These are phyloP conservation scores for Microsporum ferrugineum DNA, from an alignment of 2,329 filamentous ascomycete species.

Conservation along the genomic window DNA sequence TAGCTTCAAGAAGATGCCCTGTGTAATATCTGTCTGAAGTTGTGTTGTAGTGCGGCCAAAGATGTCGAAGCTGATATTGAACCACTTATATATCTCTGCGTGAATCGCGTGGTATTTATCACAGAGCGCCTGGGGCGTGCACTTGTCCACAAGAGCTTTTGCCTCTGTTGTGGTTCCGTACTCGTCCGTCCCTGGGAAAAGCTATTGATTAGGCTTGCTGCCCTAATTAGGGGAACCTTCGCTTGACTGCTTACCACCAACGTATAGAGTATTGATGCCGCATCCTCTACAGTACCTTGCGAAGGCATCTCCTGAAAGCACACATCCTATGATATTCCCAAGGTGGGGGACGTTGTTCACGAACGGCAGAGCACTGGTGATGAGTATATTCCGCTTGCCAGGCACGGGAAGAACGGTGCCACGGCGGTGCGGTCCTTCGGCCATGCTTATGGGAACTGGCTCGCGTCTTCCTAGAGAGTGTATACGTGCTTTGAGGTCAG, in stretches of 20 bases:
- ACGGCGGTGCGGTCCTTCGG: background rate
- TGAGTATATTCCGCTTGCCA: conserved; percentile 36
- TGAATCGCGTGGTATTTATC: conserved; percentile 44
- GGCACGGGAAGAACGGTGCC: conserved; percentile 1
- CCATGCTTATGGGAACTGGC: background rate
- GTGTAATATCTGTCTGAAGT: conserved; percentile 84
- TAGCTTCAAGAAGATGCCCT: conserved; percentile 80
- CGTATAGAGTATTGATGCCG: conserved; percentile 41
- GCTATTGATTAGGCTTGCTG: background rate
- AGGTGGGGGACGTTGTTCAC: conserved; percentile 48
- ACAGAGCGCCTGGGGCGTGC: conserved; percentile 41
- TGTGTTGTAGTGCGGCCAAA: conserved; percentile 84
- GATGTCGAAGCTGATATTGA: conserved; percentile 44
- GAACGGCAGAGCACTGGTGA: conserved; percentile 46
- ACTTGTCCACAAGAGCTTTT: conserved; percentile 42
- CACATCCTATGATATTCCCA: conserved; percentile 40
- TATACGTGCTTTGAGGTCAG: no score
- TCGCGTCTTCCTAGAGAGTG: background rate
- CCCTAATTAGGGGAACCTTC: background rate
- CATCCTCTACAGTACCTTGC: conserved; percentile 39
- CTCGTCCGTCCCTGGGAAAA: conserved; percentile 30
- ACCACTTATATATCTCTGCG: conserved; percentile 44
- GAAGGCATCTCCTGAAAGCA: conserved; percentile 44
- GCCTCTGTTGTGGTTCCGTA: conserved; percentile 46
- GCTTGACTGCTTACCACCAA: conserved; percentile 33